These are phyloP conservation scores for Pseudozyma tsukubaensis DNA, from an alignment of 1,284 basidiomycete species.

Conservation along the genomic window DNA sequence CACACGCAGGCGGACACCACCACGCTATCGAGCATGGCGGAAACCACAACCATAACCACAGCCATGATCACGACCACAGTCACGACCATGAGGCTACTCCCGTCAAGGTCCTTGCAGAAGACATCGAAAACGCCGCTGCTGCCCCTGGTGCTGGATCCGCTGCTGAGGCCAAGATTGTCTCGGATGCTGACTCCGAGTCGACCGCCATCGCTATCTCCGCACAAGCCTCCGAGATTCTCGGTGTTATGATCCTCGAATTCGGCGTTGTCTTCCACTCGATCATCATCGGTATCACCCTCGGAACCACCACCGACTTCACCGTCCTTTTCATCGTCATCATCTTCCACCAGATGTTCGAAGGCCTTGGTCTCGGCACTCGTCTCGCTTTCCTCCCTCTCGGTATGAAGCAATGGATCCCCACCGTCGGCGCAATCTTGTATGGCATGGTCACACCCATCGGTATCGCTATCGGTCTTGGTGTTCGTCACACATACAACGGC, in stretches of 20 bases:
- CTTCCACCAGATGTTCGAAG: constrained; percentile 72
- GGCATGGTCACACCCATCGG: constrained; percentile 66
- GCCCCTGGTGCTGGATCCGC: constrained; percentile 7
- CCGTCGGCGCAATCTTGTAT: constrained; percentile 52
- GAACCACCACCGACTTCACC: constrained; percentile 82
- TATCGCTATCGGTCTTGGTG: constrained; percentile 66
- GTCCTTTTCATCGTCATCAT: constrained; percentile 88
- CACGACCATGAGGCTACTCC: neutral
- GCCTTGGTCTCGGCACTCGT: constrained; percentile 67
- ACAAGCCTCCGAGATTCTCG: constrained; percentile 80
- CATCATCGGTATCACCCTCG: constrained; percentile 92
- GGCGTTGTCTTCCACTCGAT: constrained; percentile 87
- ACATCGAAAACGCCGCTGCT: constrained; percentile 19
- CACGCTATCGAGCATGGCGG: constrained; percentile 59
- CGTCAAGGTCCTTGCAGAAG: constrained; percentile 12
- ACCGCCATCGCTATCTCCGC: constrained; percentile 13
- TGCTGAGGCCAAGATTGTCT: constrained; percentile 24
- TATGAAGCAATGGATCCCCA: constrained; percentile 48
- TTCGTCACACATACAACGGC: constrained; percentile 65
- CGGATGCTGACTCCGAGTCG: constrained; percentile 11
- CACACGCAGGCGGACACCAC: constrained; percentile 64
- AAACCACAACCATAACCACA: constrained; percentile 8
- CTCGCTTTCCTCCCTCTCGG: constrained; percentile 51
- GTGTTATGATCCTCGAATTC: constrained; percentile 86
- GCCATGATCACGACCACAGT: neutral